Percentiles rank a stretch among this genome's conserved stretches.
Conservation (phyloP, 495 filamentous ascomycete species). For the Apiosordaria backusii region DNA sequence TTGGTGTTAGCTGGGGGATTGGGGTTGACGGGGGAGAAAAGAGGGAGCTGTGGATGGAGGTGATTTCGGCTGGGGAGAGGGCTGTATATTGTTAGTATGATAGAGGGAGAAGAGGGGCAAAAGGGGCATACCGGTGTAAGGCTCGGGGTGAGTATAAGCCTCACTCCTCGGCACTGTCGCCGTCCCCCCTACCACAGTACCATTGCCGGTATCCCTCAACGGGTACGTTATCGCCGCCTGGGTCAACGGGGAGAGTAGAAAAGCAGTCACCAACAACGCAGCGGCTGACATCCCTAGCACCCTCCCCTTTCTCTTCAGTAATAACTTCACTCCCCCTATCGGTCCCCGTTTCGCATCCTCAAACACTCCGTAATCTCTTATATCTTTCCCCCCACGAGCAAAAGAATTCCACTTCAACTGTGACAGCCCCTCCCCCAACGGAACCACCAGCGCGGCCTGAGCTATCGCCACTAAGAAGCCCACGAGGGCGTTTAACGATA, state of each 20-base stretch:
- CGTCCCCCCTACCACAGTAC: conserved; percentile 10
- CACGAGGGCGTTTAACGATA: conserved; percentile 48
- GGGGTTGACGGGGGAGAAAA: conserved; percentile 31
- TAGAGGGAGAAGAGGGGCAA: conserved; percentile 15
- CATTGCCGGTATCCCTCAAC: conserved; percentile 13
- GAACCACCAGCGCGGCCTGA: conserved; percentile 38
- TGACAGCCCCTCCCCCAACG: conserved; percentile 39
- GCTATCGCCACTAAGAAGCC: conserved; percentile 44
- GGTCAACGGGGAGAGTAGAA: conserved; percentile 44
- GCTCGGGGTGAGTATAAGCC: conserved; percentile 20
- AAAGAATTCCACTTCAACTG: conserved; percentile 54
- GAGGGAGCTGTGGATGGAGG: conserved; percentile 41
- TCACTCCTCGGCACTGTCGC: conserved; percentile 21
- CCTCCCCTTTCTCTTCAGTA: conserved; percentile 34
- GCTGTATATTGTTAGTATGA: background rate
- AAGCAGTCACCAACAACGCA: conserved; percentile 36
- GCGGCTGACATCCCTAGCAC: conserved; percentile 42
- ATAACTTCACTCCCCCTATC: conserved; percentile 33
- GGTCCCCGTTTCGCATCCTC: conserved; percentile 45
- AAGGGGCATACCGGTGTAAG: conserved; percentile 26
- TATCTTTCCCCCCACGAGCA: conserved; percentile 31
- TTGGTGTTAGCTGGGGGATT: conserved; percentile 19
- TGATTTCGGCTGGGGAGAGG: conserved; percentile 33
- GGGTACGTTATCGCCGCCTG: conserved; percentile 43
- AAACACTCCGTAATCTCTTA: conserved; percentile 42